Conservation (phyloP, 1,139 yeast species). For the Geotrichum fermentans region DNA sequence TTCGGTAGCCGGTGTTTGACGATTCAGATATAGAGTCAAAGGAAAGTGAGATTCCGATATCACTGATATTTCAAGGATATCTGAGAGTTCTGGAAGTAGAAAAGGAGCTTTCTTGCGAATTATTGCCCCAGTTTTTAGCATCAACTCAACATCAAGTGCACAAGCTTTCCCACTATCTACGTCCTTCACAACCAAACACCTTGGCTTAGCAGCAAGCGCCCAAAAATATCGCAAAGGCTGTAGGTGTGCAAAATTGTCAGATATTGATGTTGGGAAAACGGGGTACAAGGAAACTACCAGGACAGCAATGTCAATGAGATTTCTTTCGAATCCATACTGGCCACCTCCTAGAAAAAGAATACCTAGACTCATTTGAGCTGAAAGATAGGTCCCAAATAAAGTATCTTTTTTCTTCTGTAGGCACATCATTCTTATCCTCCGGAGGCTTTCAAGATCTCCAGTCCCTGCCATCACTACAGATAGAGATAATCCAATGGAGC, state of each 20-base stretch:
- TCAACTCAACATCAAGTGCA: conserved; percentile 48
- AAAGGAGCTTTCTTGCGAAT: conserved; percentile 52
- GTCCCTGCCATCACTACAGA: conserved; percentile 85
- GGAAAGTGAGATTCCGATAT: conserved; percentile 45
- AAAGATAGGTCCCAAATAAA: conserved; percentile 70
- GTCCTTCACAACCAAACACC: conserved; percentile 75
- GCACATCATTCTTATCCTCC: conserved; percentile 67
- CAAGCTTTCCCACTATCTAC: conserved; percentile 45
- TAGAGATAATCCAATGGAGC: conserved; percentile 56
- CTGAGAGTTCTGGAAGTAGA: conserved; percentile 57
- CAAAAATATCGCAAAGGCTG: conserved; percentile 90
- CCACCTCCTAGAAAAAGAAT: conserved; percentile 89
- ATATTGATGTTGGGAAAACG: conserved; percentile 49
- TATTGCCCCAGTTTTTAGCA: conserved; percentile 41
- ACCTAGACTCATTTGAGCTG: conserved; percentile 79
- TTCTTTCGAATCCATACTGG: conserved; percentile 69
- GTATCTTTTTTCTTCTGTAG: conserved; percentile 48
- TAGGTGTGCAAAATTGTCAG: conserved; percentile 53
- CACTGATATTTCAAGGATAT: conserved; percentile 45
- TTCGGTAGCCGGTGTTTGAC: conserved; percentile 41
- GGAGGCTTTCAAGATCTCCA: conserved; percentile 76
- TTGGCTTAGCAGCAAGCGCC: conserved; percentile 76
- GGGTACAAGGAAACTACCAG: conserved; percentile 73
- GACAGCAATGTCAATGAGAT: conserved; percentile 67
- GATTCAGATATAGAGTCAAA: conserved; percentile 42